Base-by-base conservation (phyloP, 495 filamentous ascomycete genomes). In the Xylaria intraflava region DNA sequence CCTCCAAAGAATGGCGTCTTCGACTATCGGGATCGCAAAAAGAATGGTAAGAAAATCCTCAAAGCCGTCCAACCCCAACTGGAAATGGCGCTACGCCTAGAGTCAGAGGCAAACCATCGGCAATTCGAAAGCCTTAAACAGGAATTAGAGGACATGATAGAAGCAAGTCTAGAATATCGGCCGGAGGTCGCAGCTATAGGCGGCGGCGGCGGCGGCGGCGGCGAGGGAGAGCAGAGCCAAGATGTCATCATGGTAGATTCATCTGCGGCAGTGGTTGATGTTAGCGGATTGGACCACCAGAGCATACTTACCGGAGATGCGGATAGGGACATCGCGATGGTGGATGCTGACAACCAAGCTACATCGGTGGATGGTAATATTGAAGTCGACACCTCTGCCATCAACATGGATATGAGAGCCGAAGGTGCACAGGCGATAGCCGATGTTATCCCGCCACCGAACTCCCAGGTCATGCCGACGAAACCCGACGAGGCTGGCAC, bases 31-130 rank as follows among this genome's bases (percentile, higher is more conserved):
- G 68, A 73, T 48, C 76, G 88, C 17, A 83, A 74, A 51, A 66
- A 83, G 61, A 71, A 89, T 24, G 92, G 86, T 12, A 95, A 92
- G 65, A 78, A 88, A 39, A 90, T 96, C 46, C 76, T 95, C 53
- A 89, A 88, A 66, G 79, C 82, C 3, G 78, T 95, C 22, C 86
- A 93, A 64, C 80, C 82, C 16, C 76, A 81, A 35, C 72, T 96
- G 6, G 88, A 95, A 65, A 81, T 84, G 41, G 89, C 89, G 2
- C 71, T 87, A 39, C 77, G 79, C 46, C 88, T 87, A 33, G 92
- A 97, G 67, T 83, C 85, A 36, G 89, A 94, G 40, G 72, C 95
- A 8, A 82, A 74, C 49, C 76, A 82, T 51, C 83, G 80, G 58
- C 76, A 85, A 8, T 82, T 81, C 46, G 88, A 91, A 48, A 78